These are phyloP conservation scores for Aspergillus sclerotiicarbonarius DNA, from an alignment of 495 filamentous ascomycete species.

Conservation along the genomic window DNA sequence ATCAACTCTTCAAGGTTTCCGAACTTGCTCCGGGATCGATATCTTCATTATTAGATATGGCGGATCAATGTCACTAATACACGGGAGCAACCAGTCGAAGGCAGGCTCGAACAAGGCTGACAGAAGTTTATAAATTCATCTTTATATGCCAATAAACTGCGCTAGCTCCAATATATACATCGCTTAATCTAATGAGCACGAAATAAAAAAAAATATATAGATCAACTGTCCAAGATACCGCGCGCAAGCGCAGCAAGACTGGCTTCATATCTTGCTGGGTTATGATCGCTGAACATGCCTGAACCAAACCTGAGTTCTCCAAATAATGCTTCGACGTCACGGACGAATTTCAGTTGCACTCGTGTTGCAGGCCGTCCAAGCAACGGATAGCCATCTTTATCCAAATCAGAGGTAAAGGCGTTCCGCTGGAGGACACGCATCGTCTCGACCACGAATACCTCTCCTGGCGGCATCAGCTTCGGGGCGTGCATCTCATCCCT, in stretches of 20 bases:
- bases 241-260: constrained; percentile 52
- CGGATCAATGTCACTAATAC: not conserved
- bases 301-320: constrained; percentile 68
- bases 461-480: constrained; percentile 73
- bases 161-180: not conserved
- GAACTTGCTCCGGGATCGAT: too few relatives aligned
- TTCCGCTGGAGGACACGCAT: constrained; percentile 58
- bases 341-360: constrained; percentile 63
- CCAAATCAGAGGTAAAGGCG: constrained; percentile 46
- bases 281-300: constrained; percentile 75
- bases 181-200: not conserved
- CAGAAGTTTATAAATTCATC: not conserved
- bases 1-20: too few relatives aligned
- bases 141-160: not conserved
- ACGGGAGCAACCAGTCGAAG: not conserved
- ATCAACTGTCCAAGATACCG: constrained; percentile 51
- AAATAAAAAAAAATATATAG: constrained; percentile 3
- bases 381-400: constrained; percentile 32
- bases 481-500: constrained; percentile 65
- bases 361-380: constrained; percentile 62
- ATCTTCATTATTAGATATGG: too few relatives aligned
- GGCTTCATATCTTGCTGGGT: constrained; percentile 70
- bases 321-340: constrained; percentile 65
- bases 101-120: not conserved
- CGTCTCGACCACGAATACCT: constrained; percentile 71